Evolutionary conservation across 139 green algal species (phyloP).

Genomic region (Diplosphaera chodatii): DNA sequence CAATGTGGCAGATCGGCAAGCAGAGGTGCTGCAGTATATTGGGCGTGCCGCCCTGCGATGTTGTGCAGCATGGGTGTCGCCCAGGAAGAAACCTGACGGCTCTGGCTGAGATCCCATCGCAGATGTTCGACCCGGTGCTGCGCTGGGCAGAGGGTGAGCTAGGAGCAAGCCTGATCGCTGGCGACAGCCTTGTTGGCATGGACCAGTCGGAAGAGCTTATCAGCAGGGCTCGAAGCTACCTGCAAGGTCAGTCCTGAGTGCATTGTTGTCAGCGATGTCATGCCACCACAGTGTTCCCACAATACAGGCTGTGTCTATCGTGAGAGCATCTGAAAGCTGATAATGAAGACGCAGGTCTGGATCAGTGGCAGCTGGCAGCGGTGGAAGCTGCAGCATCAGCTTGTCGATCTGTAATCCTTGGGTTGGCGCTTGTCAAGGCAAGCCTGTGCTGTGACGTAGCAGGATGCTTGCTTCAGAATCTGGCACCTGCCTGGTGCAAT

Average conservation of each 20-base stretch:
- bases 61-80: too few relatives aligned
- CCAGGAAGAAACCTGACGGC: too few relatives aligned
- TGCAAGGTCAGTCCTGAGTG: too few relatives aligned
- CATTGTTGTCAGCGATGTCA: too few relatives aligned
- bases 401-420: slow-evolving; percentile 82
- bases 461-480: too few relatives aligned
- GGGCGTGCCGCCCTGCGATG: too few relatives aligned
- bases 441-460: too few relatives aligned
- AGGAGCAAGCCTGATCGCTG: neutral
- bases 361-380: slow-evolving; percentile 69
- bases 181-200: neutral
- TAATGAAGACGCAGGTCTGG: slow-evolving; percentile 55
- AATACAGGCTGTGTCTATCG: too few relatives aligned
- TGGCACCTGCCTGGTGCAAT: too few relatives aligned
- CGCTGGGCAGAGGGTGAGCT: neutral
- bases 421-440: slow-evolving; percentile 46
- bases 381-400: slow-evolving; percentile 60
- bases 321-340: too few relatives aligned
- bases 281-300: too few relatives aligned
- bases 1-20: slow-evolving; percentile 24
- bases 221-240: neutral
- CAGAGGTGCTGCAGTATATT: too few relatives aligned
- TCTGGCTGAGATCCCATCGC: neutral
- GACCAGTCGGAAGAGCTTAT: neutral
- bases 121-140: slow-evolving; percentile 17